A percentile compares a stretch with the other conserved stretches of the same genome.
Evolutionary conservation across 306 rosid genomes (phyloP).

Genomic region (Glycine tomentella): DNA sequence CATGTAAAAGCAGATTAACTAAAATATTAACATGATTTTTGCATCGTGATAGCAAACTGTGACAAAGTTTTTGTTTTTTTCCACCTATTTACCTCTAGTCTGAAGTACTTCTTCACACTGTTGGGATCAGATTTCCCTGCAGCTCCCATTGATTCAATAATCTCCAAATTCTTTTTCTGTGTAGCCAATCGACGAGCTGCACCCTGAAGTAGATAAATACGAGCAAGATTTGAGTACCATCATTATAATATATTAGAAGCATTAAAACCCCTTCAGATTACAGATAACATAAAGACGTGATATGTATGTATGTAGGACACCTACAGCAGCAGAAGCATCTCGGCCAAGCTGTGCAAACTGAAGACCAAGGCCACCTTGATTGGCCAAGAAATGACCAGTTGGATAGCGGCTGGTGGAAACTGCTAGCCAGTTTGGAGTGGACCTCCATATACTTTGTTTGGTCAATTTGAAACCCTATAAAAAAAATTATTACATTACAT

Average conservation of each 20-base stretch:
- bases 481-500: constrained; percentile 33
- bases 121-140: constrained; percentile 79
- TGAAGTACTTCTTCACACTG: constrained; percentile 85
- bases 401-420: constrained; percentile 88
- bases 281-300: neutral
- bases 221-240: constrained; percentile 36
- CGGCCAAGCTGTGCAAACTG: constrained; percentile 99
- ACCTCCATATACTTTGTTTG: constrained; percentile 84
- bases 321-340: constrained; percentile 99
- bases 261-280: constrained; percentile 26
- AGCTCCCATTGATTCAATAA: constrained; percentile 85
- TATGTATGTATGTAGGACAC: constrained; percentile 41
- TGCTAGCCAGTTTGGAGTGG: constrained; percentile 90
- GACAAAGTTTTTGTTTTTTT: neutral
- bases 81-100: constrained; percentile 76
- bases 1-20: constrained; percentile 29
- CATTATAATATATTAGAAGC: constrained; percentile 22
- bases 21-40: constrained; percentile 29
- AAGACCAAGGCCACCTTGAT: constrained; percentile 86
- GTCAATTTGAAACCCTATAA: constrained; percentile 84
- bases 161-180: constrained; percentile 82
- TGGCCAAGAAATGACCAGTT: constrained; percentile 86
- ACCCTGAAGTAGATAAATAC: constrained; percentile 64
- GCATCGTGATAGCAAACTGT: constrained; percentile 28
- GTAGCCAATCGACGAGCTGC: constrained; percentile 96